These are phyloP conservation scores for Kalanchoe fedtschenkoi DNA, from an alignment of 164 flowering plant genomes.

Conservation along the genomic window DNA sequence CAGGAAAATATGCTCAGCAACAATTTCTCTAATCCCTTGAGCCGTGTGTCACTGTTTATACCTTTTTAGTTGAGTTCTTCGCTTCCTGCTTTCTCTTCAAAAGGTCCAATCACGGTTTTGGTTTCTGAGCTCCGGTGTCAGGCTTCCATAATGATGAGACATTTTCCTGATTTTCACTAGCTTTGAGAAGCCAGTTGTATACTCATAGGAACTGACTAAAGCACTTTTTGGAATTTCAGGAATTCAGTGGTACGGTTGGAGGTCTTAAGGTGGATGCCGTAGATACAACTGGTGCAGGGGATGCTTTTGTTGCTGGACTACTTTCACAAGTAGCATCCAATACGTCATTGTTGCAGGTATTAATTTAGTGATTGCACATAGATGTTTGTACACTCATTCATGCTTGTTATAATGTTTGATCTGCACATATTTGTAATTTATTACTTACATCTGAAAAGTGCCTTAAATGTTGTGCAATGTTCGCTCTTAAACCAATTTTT, in stretches of 20 bases:
- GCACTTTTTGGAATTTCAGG: constrained; percentile 25
- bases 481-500: neutral
- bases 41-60: too few relatives aligned
- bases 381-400: neutral
- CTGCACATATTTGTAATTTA: neutral
- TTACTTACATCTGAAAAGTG: neutral
- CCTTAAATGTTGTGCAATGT: neutral
- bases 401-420: too few relatives aligned
- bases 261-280: constrained; percentile 76
- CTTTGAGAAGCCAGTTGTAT: neutral
- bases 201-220: neutral
- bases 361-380: neutral
- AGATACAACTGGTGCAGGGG: constrained; percentile 98
- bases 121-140: too few relatives aligned
- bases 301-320: constrained; percentile 94
- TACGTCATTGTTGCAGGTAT: constrained; percentile 72
- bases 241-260: constrained; percentile 64
- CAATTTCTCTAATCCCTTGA: too few relatives aligned
- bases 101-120: too few relatives aligned
- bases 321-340: constrained; percentile 65
- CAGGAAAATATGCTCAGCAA: too few relatives aligned
- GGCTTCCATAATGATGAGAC: too few relatives aligned
- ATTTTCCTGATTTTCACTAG: neutral
- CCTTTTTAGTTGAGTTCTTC: too few relatives aligned
- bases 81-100: too few relatives aligned